Conservation (phyloP, 176 grass and related monocot genomes). For the Coix lacrymajobi region DNA sequence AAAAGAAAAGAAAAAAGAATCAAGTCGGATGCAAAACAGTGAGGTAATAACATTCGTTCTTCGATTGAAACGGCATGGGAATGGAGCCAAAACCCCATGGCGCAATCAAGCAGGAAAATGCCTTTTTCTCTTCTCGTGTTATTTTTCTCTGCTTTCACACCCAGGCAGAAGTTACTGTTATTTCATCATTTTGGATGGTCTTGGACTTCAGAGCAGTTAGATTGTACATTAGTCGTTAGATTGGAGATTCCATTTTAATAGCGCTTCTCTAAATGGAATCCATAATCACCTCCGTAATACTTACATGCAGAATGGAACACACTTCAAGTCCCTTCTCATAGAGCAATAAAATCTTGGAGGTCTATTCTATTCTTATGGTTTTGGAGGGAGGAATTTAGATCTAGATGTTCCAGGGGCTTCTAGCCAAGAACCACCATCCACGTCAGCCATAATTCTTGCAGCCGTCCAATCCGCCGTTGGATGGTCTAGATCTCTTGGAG, state of each 20-base stretch:
- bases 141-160: neutral
- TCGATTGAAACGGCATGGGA: neutral
- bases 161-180: neutral
- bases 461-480: too few relatives aligned
- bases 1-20: neutral
- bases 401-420: too few relatives aligned
- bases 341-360: neutral
- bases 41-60: neutral
- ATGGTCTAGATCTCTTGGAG: too few relatives aligned
- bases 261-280: too few relatives aligned
- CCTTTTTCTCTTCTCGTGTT: neutral
- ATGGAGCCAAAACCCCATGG: neutral
- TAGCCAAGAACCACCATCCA: too few relatives aligned
- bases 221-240: too few relatives aligned
- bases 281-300: neutral
- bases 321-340: neutral
- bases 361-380: neutral
- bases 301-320: neutral
- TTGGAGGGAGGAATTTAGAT: neutral
- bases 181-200: neutral
- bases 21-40: neutral
- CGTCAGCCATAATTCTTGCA: too few relatives aligned
- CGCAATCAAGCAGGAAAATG: neutral
- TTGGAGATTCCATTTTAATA: too few relatives aligned
- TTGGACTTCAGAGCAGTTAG: too few relatives aligned